Conservation (phyloP, 2,329 filamentous ascomycete species). For the Aureobasidium pullulans region DNA sequence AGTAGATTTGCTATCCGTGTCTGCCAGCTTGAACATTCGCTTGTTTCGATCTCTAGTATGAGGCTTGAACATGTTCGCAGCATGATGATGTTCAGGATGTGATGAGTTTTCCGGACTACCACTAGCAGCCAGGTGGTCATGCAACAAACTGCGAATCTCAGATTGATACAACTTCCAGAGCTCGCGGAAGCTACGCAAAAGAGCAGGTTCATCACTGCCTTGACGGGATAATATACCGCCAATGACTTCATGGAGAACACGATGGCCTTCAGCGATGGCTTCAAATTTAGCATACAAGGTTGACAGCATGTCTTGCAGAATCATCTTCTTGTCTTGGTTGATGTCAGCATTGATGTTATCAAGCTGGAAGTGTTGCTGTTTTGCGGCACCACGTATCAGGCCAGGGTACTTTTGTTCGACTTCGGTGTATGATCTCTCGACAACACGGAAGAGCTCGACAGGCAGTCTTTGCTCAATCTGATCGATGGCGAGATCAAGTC, state of each 20-base stretch:
- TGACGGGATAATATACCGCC: conserved; percentile 79
- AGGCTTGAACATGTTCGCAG: conserved; percentile 46
- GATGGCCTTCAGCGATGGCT: conserved; percentile 90
- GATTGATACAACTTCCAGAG: conserved; percentile 97
- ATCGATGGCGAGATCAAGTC: conserved; percentile 78
- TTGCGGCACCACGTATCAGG: conserved; percentile 49
- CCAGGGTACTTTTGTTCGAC: conserved; percentile 90
- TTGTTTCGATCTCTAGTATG: conserved; percentile 41
- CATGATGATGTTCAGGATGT: conserved; percentile 16
- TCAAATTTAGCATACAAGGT: conserved; percentile 95
- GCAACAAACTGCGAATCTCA: conserved; percentile 87
- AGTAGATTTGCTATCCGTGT: conserved; percentile 70
- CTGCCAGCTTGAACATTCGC: conserved; percentile 77
- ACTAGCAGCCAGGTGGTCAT: conserved; percentile 93
- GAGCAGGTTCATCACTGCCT: conserved; percentile 51
- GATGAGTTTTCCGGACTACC: conserved; percentile 49
- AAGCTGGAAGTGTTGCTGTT: conserved; percentile 45
- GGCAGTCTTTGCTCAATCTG: conserved; percentile 87
- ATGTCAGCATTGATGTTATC: conserved; percentile 24
- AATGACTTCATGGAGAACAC: conserved; percentile 87
- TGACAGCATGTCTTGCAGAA: conserved; percentile 86
- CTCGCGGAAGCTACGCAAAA: conserved; percentile 88
- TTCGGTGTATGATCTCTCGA: conserved; percentile 91
- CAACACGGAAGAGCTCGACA: conserved; percentile 86
- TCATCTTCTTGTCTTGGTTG: conserved; percentile 59